phyloP scores from a whole-genome alignment of 108 stramenopile species.

The Skeletonema tropicum region DNA sequence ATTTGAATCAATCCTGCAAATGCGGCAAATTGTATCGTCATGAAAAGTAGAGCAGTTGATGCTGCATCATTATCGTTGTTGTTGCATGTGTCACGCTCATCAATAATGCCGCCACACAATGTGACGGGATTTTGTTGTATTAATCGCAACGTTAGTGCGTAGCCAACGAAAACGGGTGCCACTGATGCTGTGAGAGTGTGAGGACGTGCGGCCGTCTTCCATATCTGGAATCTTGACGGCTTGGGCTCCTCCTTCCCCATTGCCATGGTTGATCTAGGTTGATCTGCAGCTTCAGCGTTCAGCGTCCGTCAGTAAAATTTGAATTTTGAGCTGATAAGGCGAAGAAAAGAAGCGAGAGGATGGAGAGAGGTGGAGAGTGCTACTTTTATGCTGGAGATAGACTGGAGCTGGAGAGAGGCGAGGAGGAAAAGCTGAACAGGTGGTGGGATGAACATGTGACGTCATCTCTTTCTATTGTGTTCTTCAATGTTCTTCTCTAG shows the following conservation, averaged over 20 bases:
- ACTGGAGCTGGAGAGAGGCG: too few species aligned
- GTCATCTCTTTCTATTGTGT: too few species aligned
- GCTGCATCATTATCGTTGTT: neutral
- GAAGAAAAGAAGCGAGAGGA: too few species aligned
- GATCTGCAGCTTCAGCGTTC: too few species aligned
- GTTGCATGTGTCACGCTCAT: neutral
- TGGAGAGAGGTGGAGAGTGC: too few species aligned
- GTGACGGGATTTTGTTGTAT: slow-evolving; percentile 3
- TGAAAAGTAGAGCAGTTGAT: neutral
- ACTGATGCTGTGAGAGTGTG: slow-evolving; percentile 89
- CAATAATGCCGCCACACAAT: slow-evolving; percentile 7
- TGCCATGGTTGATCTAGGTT: neutral
- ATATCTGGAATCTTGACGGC: slow-evolving; percentile 77
- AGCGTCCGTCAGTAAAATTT: too few species aligned
- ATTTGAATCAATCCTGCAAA: slow-evolving; percentile 72
- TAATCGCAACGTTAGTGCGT: slow-evolving; percentile 34
- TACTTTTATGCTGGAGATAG: too few species aligned
- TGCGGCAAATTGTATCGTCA: slow-evolving; percentile 38
- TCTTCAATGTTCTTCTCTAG: too few species aligned
- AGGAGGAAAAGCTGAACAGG: too few species aligned
- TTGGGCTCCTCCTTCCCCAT: slow-evolving; percentile 1
- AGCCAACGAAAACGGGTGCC: slow-evolving; percentile 73
- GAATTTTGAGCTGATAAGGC: too few species aligned
- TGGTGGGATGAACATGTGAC: too few species aligned
- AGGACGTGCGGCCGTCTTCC: slow-evolving; percentile 81